Conservation (phyloP, 1,284 basidiomycete genomes). For the Cronartium quercuum region DNA sequence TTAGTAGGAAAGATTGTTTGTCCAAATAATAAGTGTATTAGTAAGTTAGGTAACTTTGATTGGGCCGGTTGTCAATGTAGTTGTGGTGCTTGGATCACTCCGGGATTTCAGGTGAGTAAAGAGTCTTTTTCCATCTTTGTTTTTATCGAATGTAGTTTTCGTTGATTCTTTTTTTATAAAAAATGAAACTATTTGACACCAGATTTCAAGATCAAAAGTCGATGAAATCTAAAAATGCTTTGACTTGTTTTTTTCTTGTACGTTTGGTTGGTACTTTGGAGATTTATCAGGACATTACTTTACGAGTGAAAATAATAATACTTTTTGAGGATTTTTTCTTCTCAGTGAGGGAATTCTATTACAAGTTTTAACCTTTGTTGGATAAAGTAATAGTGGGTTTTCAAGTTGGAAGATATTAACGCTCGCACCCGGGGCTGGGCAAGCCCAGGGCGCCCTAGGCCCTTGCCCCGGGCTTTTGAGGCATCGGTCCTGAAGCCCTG, state of each 20-base stretch:
- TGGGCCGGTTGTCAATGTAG: constrained; percentile 93
- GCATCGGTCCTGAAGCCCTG: too few species aligned
- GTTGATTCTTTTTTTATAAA: background rate
- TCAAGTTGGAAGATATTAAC: too few species aligned
- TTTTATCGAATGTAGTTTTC: background rate
- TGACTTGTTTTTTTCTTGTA: background rate
- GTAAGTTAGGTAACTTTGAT: constrained; percentile 89
- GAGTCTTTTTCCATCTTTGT: constrained; percentile 51
- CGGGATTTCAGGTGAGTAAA: constrained; percentile 50
- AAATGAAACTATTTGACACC: background rate
- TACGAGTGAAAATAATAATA: too few species aligned
- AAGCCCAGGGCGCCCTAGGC: too few species aligned
- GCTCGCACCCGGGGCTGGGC: too few species aligned
- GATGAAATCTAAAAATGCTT: constrained; percentile 21
- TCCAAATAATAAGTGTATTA: constrained; percentile 78
- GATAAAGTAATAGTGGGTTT: too few species aligned
- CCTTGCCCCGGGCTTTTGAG: too few species aligned
- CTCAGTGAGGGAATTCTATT: too few species aligned
- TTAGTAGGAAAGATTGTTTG: constrained; percentile 82
- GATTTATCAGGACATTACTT: too few species aligned
- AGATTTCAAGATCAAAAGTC: constrained; percentile 36
- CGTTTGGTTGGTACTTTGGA: too few species aligned
- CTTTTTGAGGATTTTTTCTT: too few species aligned
- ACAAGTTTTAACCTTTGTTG: too few species aligned
- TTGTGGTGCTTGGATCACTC: constrained; percentile 82